Percentiles rank a stretch among this genome's conserved stretches.
Evolutionary conservation across 305 asterid species (phyloP).

Genomic region (Withania somnifera): DNA sequence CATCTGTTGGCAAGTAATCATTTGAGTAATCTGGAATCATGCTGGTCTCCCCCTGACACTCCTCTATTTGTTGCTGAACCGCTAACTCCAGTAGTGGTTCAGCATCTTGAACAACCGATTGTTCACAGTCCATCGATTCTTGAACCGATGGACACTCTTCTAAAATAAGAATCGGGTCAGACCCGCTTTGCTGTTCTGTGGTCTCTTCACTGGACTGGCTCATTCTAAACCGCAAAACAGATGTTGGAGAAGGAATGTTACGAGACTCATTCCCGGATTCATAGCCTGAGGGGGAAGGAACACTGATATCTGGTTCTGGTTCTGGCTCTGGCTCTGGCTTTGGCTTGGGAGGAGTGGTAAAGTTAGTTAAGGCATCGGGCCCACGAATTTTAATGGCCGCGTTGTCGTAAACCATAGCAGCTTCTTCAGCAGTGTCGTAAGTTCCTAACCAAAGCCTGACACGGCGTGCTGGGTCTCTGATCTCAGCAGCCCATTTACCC

Average conservation of each 20-base stretch:
- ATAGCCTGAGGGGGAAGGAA: slow-evolving; percentile 32
- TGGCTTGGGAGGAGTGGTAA: slow-evolving; percentile 20
- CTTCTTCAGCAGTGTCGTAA: slow-evolving; percentile 56
- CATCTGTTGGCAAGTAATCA: slow-evolving; percentile 41
- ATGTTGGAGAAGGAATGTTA: slow-evolving; percentile 34
- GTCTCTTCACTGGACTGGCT: slow-evolving; percentile 16
- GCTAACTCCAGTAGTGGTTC: background rate
- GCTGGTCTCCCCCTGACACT: slow-evolving; percentile 48
- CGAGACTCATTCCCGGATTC: slow-evolving; percentile 58
- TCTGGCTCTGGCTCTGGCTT: slow-evolving; percentile 17
- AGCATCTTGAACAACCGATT: background rate
- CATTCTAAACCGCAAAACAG: slow-evolving; percentile 33
- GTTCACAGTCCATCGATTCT: too few species aligned
- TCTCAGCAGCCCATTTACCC: slow-evolving; percentile 76
- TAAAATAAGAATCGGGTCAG: background rate
- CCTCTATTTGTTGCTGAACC: slow-evolving; percentile 15
- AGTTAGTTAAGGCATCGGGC: slow-evolving; percentile 55
- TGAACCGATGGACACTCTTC: slow-evolving; percentile 1
- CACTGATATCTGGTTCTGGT: slow-evolving; percentile 18
- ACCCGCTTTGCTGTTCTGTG: slow-evolving; percentile 6
- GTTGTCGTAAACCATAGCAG: slow-evolving; percentile 67
- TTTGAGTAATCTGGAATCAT: slow-evolving; percentile 27
- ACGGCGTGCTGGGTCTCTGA: slow-evolving; percentile 44
- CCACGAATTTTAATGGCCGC: slow-evolving; percentile 64
- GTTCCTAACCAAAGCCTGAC: slow-evolving; percentile 65